A percentile compares a stretch with the other conserved stretches of the same genome.
Conservation (phyloP, 345 rosid species). For the thale cress (Arabidopsis thaliana) region DNA sequence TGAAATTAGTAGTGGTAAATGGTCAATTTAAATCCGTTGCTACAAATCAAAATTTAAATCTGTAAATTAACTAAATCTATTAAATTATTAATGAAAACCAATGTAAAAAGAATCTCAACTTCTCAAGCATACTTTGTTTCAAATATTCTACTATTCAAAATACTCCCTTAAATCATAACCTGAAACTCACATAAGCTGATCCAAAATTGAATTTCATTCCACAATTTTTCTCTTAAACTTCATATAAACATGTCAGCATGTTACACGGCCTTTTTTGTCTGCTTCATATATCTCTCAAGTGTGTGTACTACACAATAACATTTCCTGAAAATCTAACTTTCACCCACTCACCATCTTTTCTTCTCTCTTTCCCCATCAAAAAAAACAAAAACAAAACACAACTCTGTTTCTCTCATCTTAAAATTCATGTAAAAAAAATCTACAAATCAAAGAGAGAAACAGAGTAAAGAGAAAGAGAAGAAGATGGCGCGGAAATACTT, state of each 20-base stretch:
- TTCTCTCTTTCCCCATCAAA: neutral
- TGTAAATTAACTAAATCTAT: no score
- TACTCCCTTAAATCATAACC: no score
- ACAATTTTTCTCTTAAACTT: neutral
- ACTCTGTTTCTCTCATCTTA: slow-evolving; percentile 33
- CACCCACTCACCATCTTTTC: slow-evolving; percentile 36
- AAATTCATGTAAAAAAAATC: neutral
- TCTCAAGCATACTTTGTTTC: no score
- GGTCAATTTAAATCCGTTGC: no score
- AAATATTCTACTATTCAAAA: no score
- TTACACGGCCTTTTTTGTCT: slow-evolving; percentile 10
- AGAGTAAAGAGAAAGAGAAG: slow-evolving; percentile 3
- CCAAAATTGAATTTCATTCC: neutral
- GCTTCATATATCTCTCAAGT: slow-evolving; percentile 12
- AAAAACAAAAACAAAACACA: slow-evolving; percentile 10
- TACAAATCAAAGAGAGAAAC: neutral
- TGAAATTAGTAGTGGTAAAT: no score
- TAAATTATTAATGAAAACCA: no score
- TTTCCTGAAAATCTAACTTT: slow-evolving; percentile 31
- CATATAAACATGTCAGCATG: slow-evolving; percentile 7
- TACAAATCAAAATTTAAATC: no score
- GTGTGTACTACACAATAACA: slow-evolving; percentile 17
- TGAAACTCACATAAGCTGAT: neutral
- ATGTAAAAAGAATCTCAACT: no score
- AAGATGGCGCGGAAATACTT: slow-evolving; percentile 54